Evolutionary conservation across 176 grass and related monocot genomes (phyloP), one percentile per base, ranked within the genome.

Genomic region (Coix lacrymajobi): DNA sequence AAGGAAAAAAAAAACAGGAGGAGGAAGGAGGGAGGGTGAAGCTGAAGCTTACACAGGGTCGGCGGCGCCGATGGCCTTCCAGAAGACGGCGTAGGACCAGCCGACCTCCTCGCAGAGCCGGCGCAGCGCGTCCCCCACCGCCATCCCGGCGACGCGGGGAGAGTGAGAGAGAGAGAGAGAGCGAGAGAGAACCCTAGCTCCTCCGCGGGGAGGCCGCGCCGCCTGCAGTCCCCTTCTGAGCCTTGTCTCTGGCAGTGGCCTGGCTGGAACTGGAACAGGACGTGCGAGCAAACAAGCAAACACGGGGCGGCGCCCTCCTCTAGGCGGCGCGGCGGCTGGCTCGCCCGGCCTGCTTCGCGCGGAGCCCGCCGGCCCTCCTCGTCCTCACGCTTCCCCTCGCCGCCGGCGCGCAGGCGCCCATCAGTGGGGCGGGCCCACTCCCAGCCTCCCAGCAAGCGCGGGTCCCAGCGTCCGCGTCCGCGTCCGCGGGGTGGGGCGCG

Each of bases 41-140:
- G 75, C n/a, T 45, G 38, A 64, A 43, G n/a, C 95, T 95, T 89
- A 98, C 95, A 91, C 91, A 11, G 79, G 90, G 46, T 90, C 85
- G 69, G 81, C 84, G 71, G 87, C 80, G 85, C 86, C 90, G 83
- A 89, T 89, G 68, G 92, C 88, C 81, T 85, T 98, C 95, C 95
- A 98, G 79, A 91, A 92, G 69, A 95, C 95, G 31, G 95, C 92
- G 78, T 98, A 98, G 10, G 95, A 98, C 95, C 95, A 98, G 22
- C 90, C 86, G 70, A 90, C 91, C 88, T 97, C 92, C 11, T 91
- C 88, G 83, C 95, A 98, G 20, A 98, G 75, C 81, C 90, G 84
- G 81, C 88, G 87, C 81, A 98, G 90, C 65, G 81, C 92, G 41
- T 93, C 95, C 56, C 88, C 93, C 2, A 98, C 81, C 29, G 88